These are phyloP conservation scores for Neurospora sp. DNA, from an alignment of 2,329 filamentous ascomycete species.

Conservation along the genomic window DNA sequence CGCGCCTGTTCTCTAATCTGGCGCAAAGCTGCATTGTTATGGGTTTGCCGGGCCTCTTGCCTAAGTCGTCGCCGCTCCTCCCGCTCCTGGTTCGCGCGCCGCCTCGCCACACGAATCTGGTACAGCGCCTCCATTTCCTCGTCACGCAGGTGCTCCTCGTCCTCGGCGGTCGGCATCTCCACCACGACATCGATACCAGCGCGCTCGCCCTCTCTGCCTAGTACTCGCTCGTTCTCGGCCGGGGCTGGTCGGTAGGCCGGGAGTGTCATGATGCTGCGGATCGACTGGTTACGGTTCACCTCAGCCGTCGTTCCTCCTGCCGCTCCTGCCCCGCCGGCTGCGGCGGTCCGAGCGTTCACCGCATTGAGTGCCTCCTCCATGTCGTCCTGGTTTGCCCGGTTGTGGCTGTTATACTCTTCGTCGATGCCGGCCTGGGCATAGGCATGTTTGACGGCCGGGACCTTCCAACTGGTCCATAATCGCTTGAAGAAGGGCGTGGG, in stretches of 20 bases:
- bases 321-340: not conserved
- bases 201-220: constrained; percentile 83
- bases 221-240: constrained; percentile 66
- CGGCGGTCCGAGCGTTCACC: constrained; percentile 3
- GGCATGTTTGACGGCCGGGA: constrained; percentile 6
- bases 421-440: constrained; percentile 17
- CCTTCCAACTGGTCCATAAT: constrained; percentile 40
- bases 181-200: constrained; percentile 86
- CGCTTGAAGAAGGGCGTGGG: constrained; percentile 40
- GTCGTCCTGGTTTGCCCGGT: constrained; percentile 10
- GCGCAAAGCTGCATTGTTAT: constrained; percentile 61
- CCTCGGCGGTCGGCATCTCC: constrained; percentile 71
- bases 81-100: constrained; percentile 65
- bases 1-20: constrained; percentile 51
- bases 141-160: constrained; percentile 69
- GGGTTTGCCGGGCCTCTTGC: constrained; percentile 60
- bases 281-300: constrained; percentile 73
- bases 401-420: constrained; percentile 15
- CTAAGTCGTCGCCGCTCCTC: constrained; percentile 64
- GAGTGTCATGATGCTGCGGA: constrained; percentile 90
- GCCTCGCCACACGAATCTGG: constrained; percentile 72
- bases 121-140: constrained; percentile 90
- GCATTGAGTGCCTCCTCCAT: constrained; percentile 13
- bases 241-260: constrained; percentile 72
- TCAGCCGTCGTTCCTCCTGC: constrained; percentile 20